Percentiles rank a stretch among this genome's conserved stretches.
phyloP scores from a whole-genome alignment of 768 basidiomycete species.

The Pulveroboletus ravenelii region DNA sequence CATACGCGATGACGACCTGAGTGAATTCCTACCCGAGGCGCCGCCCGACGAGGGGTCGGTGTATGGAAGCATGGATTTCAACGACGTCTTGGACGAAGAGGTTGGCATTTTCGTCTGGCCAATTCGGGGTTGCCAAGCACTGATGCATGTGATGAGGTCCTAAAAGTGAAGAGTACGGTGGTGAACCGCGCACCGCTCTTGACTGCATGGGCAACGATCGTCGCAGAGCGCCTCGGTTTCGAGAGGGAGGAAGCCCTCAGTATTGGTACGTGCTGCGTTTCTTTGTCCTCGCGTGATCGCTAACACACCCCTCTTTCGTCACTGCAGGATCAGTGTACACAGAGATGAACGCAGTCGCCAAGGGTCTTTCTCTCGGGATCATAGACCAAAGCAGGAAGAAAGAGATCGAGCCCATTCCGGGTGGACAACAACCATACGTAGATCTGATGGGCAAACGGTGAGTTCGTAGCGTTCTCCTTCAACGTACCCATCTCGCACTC shows the following conservation, averaged over 20 bases:
- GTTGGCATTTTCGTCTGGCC: constrained; percentile 33
- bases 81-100: constrained; percentile 68
- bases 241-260: constrained; percentile 85
- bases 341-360: constrained; percentile 84
- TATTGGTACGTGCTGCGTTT: constrained; percentile 56
- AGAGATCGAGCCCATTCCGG: constrained; percentile 49
- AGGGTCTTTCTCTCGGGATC: constrained; percentile 80
- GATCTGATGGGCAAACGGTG: constrained; percentile 79
- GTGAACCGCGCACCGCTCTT: constrained; percentile 92
- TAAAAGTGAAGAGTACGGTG: constrained; percentile 57
- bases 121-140: not conserved
- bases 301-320: not conserved
- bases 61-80: constrained; percentile 61
- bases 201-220: constrained; percentile 88
- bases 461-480: constrained; percentile 7
- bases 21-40: constrained; percentile 54
- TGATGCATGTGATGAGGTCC: constrained; percentile 38
- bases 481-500: not conserved
- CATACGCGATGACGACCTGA: constrained; percentile 38
- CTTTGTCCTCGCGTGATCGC: not conserved
- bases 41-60: constrained; percentile 46
- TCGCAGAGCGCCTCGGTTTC: constrained; percentile 85
- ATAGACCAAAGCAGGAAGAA: constrained; percentile 52
- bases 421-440: constrained; percentile 74
- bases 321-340: constrained; percentile 82